Percentiles rank a stretch among this genome's conserved stretches.
Conservation (phyloP, 176 grass and related monocot species). For the Tillandsia leiboldiana region DNA sequence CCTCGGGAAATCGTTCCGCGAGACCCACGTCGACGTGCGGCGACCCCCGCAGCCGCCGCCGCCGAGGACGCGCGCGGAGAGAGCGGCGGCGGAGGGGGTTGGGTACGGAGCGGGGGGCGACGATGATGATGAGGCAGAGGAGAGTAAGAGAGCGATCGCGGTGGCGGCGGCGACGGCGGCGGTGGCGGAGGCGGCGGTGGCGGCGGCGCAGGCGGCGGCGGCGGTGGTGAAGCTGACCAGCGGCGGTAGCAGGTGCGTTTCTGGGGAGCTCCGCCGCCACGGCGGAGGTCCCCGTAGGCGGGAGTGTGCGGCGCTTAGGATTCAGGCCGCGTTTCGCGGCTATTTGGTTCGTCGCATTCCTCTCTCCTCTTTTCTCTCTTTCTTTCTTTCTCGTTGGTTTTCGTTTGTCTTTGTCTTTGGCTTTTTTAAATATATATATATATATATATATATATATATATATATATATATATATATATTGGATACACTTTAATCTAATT, state of each 20-base stretch:
- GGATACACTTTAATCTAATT: too few relatives aligned
- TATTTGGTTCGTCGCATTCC: constrained; percentile 64
- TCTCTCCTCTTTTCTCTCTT: not conserved
- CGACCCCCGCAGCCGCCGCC: constrained; percentile 13
- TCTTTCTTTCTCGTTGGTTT: too few relatives aligned
- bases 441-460: too few relatives aligned
- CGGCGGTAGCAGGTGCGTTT: constrained; percentile 37
- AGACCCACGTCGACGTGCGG: constrained; percentile 24
- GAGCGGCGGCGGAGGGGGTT: not conserved
- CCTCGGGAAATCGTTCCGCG: constrained; percentile 68
- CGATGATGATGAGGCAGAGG: constrained; percentile 30
- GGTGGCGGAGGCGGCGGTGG: constrained; percentile 74
- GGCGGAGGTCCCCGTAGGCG: constrained; percentile 1
- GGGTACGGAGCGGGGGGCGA: too few relatives aligned
- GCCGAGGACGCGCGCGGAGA: constrained; percentile 19
- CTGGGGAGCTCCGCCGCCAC: not conserved
- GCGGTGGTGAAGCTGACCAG: constrained; percentile 73
- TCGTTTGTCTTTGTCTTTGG: too few relatives aligned
- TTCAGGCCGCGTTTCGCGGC: constrained; percentile 79
- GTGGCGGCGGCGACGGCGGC: constrained; percentile 79
- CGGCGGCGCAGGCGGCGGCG: constrained; percentile 67
- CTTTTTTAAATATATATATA: too few relatives aligned
- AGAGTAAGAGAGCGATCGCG: constrained; percentile 86
- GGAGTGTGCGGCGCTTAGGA: constrained; percentile 61
- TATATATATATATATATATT: too few relatives aligned